Conservation (phyloP, 2,329 filamentous ascomycete genomes). For the Verticillium isaacii region DNA sequence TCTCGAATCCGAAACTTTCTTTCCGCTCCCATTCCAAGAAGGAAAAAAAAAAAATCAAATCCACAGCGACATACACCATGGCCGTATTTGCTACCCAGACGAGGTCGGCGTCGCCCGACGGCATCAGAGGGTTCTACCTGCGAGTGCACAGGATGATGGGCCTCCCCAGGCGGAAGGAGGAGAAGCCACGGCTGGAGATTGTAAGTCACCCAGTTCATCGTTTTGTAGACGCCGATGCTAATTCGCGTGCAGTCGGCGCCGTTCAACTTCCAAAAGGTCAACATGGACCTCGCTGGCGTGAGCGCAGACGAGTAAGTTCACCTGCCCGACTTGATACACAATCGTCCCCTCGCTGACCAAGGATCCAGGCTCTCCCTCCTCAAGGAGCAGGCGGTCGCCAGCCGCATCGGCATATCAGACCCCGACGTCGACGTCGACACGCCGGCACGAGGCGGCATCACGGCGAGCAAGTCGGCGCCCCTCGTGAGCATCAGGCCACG, state of each 20-base stretch:
- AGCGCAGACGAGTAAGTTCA: constrained; percentile 53
- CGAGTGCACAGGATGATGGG: constrained; percentile 39
- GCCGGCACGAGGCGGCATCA: neutral
- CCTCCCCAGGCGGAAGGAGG: constrained; percentile 34
- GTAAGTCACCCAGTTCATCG: too few relatives aligned
- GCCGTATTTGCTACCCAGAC: neutral
- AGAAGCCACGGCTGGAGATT: constrained; percentile 39
- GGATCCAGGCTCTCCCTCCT: constrained; percentile 39
- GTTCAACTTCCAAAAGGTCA: constrained; percentile 53
- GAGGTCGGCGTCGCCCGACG: constrained; percentile 23
- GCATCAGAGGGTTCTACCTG: constrained; percentile 37
- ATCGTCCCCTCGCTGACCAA: constrained; percentile 1
- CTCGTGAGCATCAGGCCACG: neutral
- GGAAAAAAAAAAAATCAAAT: neutral
- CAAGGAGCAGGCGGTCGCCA: constrained; percentile 47
- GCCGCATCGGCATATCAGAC: constrained; percentile 41
- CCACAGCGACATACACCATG: neutral
- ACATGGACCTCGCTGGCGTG: constrained; percentile 48
- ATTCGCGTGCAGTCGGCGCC: constrained; percentile 44
- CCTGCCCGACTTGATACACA: neutral
- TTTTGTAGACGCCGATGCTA: too few relatives aligned
- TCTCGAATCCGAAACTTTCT: neutral
- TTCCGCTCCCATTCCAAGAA: neutral
- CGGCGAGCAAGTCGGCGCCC: neutral
- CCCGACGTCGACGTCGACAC: constrained; percentile 4